phyloP scores from a whole-genome alignment of 768 basidiomycete species.

The Boletus sensibilis region DNA sequence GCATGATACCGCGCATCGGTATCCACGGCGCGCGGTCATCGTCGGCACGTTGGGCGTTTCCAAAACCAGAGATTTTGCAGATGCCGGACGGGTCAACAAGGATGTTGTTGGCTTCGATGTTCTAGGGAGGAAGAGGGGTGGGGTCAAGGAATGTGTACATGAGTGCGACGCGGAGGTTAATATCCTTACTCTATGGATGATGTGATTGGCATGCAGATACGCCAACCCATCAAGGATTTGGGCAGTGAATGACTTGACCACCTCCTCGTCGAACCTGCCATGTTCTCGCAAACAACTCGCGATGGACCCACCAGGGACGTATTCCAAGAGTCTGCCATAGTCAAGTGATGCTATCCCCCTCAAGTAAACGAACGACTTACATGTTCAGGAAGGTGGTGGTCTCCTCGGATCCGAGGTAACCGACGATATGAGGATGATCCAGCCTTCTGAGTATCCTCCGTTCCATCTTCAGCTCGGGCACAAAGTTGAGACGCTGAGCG shows the following conservation, averaged over 20 bases:
- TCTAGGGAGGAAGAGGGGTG: conserved; percentile 41
- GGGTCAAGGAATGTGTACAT: not conserved
- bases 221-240: conserved; percentile 88
- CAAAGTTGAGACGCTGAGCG: conserved; percentile 72
- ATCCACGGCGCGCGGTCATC: conserved; percentile 77
- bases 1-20: conserved; percentile 93
- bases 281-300: conserved; percentile 81
- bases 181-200: conserved; percentile 77
- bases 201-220: conserved; percentile 85
- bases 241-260: conserved; percentile 83
- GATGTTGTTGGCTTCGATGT: conserved; percentile 95
- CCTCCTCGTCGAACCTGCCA: conserved; percentile 83
- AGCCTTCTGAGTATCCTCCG: conserved; percentile 91
- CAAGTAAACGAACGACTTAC: conserved; percentile 45
- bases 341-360: not conserved
- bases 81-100: conserved; percentile 83
- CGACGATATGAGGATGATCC: conserved; percentile 92
- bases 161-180: not conserved
- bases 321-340: conserved; percentile 81
- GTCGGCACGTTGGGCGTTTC: conserved; percentile 87
- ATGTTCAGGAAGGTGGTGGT: conserved; percentile 82
- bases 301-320: conserved; percentile 93
- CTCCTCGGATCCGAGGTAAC: conserved; percentile 90
- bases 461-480: conserved; percentile 86
- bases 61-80: conserved; percentile 96